A percentile compares a stretch with the other conserved stretches of the same genome.
Conservation (phyloP, 1,139 yeast genomes). For the Geotrichum citri-aurantii region DNA sequence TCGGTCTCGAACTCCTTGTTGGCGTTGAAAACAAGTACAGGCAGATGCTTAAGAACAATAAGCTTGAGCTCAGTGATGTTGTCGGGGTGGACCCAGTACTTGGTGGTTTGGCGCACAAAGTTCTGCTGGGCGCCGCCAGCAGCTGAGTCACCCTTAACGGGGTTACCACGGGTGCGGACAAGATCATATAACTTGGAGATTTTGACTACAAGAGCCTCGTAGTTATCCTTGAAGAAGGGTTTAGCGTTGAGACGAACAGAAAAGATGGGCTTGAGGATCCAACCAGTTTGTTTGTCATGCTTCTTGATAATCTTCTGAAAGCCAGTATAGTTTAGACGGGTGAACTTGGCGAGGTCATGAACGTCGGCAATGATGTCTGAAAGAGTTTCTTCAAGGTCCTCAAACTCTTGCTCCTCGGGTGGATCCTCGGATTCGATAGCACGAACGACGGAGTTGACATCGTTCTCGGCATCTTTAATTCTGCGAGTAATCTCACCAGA, state of each 20-base stretch:
- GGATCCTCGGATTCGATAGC: slow-evolving; percentile 38
- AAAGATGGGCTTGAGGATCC: slow-evolving; percentile 82
- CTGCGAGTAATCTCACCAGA: slow-evolving; percentile 77
- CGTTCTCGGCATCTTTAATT: slow-evolving; percentile 70
- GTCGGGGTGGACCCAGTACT: slow-evolving; percentile 99
- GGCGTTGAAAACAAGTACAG: slow-evolving; percentile 92
- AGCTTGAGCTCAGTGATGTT: slow-evolving; percentile 95
- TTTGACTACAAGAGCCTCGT: slow-evolving; percentile 82
- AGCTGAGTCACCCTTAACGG: slow-evolving; percentile 85
- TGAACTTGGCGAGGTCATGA: slow-evolving; percentile 90
- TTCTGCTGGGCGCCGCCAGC: slow-evolving; percentile 98
- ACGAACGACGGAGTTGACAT: slow-evolving; percentile 59
- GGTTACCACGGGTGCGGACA: slow-evolving; percentile 93
- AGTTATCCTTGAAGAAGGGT: slow-evolving; percentile 92
- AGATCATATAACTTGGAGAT: slow-evolving; percentile 83
- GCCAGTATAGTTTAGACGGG: slow-evolving; percentile 89
- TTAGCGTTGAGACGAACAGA: slow-evolving; percentile 87
- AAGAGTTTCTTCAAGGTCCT: slow-evolving; percentile 83
- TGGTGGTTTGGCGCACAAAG: slow-evolving; percentile 96
- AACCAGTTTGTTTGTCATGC: slow-evolving; percentile 86
- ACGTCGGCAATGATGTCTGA: slow-evolving; percentile 95
- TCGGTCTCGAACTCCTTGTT: slow-evolving; percentile 92
- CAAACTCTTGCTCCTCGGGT: slow-evolving; percentile 68
- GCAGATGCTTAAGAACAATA: slow-evolving; percentile 86
- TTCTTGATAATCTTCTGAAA: slow-evolving; percentile 93